These are phyloP conservation scores for Mycena chlorophos DNA, from an alignment of 768 basidiomycete genomes.

Conservation along the genomic window DNA sequence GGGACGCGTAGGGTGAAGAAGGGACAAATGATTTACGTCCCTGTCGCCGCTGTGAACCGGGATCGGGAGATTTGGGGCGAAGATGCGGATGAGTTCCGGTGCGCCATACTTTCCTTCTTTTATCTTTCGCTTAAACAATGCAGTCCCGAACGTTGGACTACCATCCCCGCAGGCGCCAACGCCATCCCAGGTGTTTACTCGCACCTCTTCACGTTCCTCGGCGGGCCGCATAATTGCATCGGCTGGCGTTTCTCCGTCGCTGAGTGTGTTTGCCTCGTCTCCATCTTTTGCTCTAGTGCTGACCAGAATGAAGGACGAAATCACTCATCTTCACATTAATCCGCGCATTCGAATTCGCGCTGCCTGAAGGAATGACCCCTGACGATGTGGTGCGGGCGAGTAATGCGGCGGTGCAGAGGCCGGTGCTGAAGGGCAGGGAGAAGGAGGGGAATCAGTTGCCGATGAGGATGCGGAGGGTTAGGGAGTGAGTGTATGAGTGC, in stretches of 20 bases:
- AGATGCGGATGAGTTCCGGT: slow-evolving; percentile 46
- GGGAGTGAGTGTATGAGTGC: too few species aligned
- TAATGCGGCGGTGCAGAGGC: neutral
- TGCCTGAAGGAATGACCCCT: neutral
- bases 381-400: slow-evolving; percentile 4
- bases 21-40: slow-evolving; percentile 30
- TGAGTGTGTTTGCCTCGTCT: neutral
- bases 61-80: slow-evolving; percentile 41
- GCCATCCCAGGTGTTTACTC: neutral
- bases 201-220: slow-evolving; percentile 1
- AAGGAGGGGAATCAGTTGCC: slow-evolving; percentile 3
- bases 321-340: neutral
- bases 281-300: neutral
- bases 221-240: neutral
- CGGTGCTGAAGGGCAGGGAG: neutral
- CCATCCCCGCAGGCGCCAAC: neutral
- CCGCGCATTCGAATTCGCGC: neutral
- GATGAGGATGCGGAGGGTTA: neutral
- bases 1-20: slow-evolving; percentile 25
- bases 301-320: neutral
- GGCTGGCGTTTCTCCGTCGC: neutral
- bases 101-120: slow-evolving; percentile 3
- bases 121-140: neutral
- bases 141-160: neutral
- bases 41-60: slow-evolving; percentile 26